Evolutionary conservation across 192 early-diverging fungal species (phyloP), one percentile per base, ranked within the genome.

Genomic region (Geranomyces michiganensis): DNA sequence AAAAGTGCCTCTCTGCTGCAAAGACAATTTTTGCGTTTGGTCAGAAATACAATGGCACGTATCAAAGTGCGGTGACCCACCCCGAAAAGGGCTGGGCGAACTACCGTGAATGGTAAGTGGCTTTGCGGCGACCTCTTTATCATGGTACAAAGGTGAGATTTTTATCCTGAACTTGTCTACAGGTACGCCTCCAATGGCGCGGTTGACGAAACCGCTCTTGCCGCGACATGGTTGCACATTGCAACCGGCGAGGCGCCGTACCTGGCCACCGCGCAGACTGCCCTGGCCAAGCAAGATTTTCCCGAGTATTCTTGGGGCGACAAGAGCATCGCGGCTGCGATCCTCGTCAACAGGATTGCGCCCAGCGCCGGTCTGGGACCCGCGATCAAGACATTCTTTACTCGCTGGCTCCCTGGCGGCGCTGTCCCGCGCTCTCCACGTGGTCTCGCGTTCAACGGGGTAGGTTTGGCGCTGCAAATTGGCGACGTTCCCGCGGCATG

Each of bases 341-440:
- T 80, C 62, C 67, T 85, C 3, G 43, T 85, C 10, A 78, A 85
- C 76, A 43, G 51, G 4, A 22, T 64, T 15, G 32, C 21, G 5
- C 26, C 78, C 30, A 76, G 81, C 8, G 68, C 64, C 0, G 53
- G 64, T 32, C 72, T 76, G 24, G 72, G 68, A 15, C 26, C 65
- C 30, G 14, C 45, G 7, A 67, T 67, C 65, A 44, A 47, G 13
- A 73, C 58, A 3, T 74, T 67, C 59, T 76, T 73, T 43, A 30
- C 24, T 0, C 14, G 2, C 15, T 72, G 58, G 55, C 51, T 76
- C n/a, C 65, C 56, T 12, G 64, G 59, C 14, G 71, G 75, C 31
- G 22, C 46, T 41, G 32, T 74, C 76, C 67, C 72, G 30, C 79
- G 73, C 41, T 84, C 84, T 27, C 84, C 84, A 13, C 84, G 83